phyloP scores from a whole-genome alignment of 345 rosid species.

The Laguncularia racemosa region DNA sequence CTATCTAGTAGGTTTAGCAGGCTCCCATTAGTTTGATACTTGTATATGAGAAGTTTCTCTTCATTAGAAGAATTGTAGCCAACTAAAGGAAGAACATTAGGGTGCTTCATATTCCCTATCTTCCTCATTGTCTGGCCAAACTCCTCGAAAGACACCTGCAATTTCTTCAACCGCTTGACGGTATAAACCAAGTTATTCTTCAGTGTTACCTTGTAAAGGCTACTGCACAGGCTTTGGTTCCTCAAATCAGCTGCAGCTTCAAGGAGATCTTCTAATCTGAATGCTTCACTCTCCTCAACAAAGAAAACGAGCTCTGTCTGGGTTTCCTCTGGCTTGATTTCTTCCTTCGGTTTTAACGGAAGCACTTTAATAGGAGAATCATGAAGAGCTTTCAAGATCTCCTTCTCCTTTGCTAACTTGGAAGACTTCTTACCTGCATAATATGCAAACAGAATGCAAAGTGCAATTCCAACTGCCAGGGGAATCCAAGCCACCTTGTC shows the following conservation, averaged over 20 bases:
- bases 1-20: constrained; percentile 37
- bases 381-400: constrained; percentile 19
- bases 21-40: constrained; percentile 49
- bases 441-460: constrained; percentile 18
- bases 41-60: constrained; percentile 51
- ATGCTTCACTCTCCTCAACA: constrained; percentile 35
- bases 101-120: constrained; percentile 50
- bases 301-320: constrained; percentile 40
- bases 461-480: constrained; percentile 12
- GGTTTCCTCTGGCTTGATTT: constrained; percentile 16
- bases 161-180: constrained; percentile 46
- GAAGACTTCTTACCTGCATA: constrained; percentile 11
- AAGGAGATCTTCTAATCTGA: constrained; percentile 45
- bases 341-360: constrained; percentile 8
- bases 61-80: constrained; percentile 35
- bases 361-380: constrained; percentile 19
- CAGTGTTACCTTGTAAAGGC: constrained; percentile 47
- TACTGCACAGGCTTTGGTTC: constrained; percentile 34
- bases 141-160: constrained; percentile 33
- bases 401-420: constrained; percentile 16
- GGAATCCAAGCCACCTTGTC: constrained; percentile 1
- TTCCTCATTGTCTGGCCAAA: constrained; percentile 32
- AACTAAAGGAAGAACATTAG: constrained; percentile 44
- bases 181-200: constrained; percentile 35
- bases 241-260: constrained; percentile 51